phyloP scores from a whole-genome alignment of 2,329 filamentous ascomycete genomes.

The Corynespora cassiicola region DNA sequence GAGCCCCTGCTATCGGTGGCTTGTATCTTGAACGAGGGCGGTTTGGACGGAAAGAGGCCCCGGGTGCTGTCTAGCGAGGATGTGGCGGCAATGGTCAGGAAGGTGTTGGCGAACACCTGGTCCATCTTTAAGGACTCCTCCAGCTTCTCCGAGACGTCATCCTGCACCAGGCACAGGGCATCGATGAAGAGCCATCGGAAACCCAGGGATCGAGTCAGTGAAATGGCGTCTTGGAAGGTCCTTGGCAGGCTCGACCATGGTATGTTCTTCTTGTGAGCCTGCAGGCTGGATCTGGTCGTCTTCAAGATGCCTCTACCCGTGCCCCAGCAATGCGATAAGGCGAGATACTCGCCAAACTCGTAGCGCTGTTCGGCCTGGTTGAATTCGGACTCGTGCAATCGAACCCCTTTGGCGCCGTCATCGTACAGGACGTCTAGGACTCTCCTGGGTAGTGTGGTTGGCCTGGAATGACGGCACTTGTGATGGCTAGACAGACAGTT shows the following conservation, averaged over 20 bases:
- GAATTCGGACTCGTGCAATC: constrained; percentile 36
- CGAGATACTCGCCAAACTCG: constrained; percentile 40
- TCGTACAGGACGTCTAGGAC: constrained; percentile 36
- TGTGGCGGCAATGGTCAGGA: constrained; percentile 42
- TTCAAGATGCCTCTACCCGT: constrained; percentile 31
- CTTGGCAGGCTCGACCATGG: constrained; percentile 35
- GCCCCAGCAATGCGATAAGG: constrained; percentile 43
- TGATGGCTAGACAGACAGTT: constrained; percentile 37
- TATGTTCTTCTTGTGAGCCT: constrained; percentile 34
- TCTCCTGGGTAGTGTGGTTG: constrained; percentile 34
- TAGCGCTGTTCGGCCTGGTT: constrained; percentile 30
- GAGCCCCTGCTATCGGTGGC: constrained; percentile 40
- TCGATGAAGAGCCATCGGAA: constrained; percentile 47
- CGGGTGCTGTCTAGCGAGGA: constrained; percentile 36
- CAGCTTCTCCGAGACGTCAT: constrained; percentile 33
- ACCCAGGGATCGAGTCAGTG: constrained; percentile 42
- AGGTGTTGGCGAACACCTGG: constrained; percentile 38
- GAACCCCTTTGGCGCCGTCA: constrained; percentile 35
- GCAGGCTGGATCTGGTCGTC: constrained; percentile 33
- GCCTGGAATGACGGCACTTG: constrained; percentile 30
- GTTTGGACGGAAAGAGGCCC: constrained; percentile 31
- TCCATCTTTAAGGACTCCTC: constrained; percentile 35
- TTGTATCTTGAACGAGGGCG: constrained; percentile 39
- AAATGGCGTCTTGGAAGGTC: constrained; percentile 43
- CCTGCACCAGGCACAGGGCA: constrained; percentile 39